A percentile compares a stretch with the other conserved stretches of the same genome.
Evolutionary conservation across 208 protist species (phyloP).

Genomic region (Crithidia acanthocephali): DNA sequence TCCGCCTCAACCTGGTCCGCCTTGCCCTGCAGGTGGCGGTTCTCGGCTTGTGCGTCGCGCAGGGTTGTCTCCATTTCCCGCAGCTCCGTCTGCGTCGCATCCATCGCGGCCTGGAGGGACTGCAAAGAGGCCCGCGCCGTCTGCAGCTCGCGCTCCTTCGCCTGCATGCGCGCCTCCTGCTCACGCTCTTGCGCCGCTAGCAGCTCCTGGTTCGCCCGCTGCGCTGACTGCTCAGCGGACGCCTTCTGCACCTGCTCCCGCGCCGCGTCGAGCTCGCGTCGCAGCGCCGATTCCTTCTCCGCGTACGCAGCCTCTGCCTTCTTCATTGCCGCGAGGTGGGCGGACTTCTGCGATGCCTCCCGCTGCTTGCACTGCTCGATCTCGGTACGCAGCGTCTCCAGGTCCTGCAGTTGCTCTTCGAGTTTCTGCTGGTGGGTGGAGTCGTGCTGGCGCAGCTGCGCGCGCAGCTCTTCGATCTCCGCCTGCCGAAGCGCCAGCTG

Average conservation of each 20-base stretch:
- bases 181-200: slow-evolving; percentile 13
- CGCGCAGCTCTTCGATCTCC: slow-evolving; percentile 11
- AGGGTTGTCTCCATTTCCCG: slow-evolving; percentile 27
- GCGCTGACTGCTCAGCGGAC: slow-evolving; percentile 15
- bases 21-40: slow-evolving; percentile 29
- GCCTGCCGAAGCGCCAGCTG: slow-evolving; percentile 16
- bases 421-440: slow-evolving; percentile 6
- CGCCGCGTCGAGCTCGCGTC: slow-evolving; percentile 9
- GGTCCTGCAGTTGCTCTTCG: slow-evolving; percentile 16
- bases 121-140: slow-evolving; percentile 11
- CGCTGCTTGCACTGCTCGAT: slow-evolving; percentile 13
- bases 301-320: background rate
- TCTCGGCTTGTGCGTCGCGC: slow-evolving; percentile 16
- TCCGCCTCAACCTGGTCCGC: slow-evolving; percentile 28
- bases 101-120: slow-evolving; percentile 10
- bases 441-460: slow-evolving; percentile 13
- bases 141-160: slow-evolving; percentile 23
- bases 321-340: slow-evolving; percentile 4
- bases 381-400: slow-evolving; percentile 3
- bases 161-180: slow-evolving; percentile 17
- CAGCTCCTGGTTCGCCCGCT: slow-evolving; percentile 19
- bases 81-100: slow-evolving; percentile 17
- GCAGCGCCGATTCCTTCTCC: slow-evolving; percentile 12
- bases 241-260: slow-evolving; percentile 12
- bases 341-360: slow-evolving; percentile 7